phyloP scores from a whole-genome alignment of 805 yeast genomes.

The Blastobotrys chiropterorum region DNA sequence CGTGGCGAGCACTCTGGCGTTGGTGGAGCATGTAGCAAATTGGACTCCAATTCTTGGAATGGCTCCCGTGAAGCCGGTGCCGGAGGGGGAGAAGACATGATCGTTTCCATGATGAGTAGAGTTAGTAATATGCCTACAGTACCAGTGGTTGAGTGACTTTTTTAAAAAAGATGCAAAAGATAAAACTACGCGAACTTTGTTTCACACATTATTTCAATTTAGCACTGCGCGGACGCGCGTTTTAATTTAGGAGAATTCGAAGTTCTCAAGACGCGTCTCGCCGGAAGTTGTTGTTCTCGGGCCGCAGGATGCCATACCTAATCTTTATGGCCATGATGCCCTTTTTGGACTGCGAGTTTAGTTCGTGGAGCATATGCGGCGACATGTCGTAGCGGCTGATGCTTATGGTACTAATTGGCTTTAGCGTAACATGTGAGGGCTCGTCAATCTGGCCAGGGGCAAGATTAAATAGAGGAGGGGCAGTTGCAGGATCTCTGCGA shows the following conservation, averaged over 20 bases:
- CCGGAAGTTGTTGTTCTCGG: background rate
- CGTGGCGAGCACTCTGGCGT: background rate
- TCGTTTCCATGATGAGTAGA: background rate
- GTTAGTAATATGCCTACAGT: too few relatives aligned
- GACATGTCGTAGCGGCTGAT: constrained; percentile 3
- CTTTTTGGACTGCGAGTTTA: background rate
- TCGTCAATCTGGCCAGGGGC: background rate
- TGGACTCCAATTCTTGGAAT: background rate
- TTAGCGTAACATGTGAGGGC: background rate
- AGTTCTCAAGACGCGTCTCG: background rate
- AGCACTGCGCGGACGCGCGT: background rate
- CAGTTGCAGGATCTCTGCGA: too few relatives aligned
- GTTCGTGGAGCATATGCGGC: background rate
- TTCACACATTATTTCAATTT: background rate
- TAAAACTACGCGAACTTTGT: too few relatives aligned
- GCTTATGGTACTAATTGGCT: background rate
- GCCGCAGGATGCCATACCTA: background rate
- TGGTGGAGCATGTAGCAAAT: background rate
- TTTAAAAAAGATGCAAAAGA: too few relatives aligned
- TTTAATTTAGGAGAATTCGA: too few relatives aligned
- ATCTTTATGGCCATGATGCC: background rate
- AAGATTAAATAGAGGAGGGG: background rate
- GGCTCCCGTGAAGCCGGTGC: background rate
- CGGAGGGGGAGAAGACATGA: background rate
- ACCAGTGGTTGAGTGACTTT: too few relatives aligned